Conservation (phyloP, 2,329 filamentous ascomycete genomes). For the Neocatenulostroma microsporum region DNA sequence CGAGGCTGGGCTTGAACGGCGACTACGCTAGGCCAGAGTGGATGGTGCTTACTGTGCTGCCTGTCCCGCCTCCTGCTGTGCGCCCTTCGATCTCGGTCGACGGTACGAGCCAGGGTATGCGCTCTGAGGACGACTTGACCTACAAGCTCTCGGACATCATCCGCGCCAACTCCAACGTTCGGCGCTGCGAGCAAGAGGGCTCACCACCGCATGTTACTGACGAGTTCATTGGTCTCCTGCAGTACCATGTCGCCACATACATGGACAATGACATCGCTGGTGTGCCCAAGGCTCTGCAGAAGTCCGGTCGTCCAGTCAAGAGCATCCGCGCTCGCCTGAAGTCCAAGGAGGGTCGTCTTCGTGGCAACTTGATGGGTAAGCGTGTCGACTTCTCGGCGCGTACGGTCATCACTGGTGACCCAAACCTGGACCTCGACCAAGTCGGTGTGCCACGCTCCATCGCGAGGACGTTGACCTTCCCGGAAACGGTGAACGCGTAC, state of each 20-base stretch:
- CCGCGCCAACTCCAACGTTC: slow-evolving; percentile 90
- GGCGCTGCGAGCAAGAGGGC: slow-evolving; percentile 82
- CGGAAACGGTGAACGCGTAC: slow-evolving; percentile 94
- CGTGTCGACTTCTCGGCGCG: slow-evolving; percentile 98
- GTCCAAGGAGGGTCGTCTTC: slow-evolving; percentile 95
- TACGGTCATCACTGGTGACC: slow-evolving; percentile 98
- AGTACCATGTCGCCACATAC: slow-evolving; percentile 97
- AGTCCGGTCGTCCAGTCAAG: slow-evolving; percentile 93
- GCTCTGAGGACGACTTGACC: slow-evolving; percentile 97
- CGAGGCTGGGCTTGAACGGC: slow-evolving; percentile 81
- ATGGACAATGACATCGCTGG: slow-evolving; percentile 99
- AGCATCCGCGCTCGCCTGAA: slow-evolving; percentile 94
- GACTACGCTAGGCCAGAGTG: slow-evolving; percentile 96
- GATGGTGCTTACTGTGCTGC: slow-evolving; percentile 94
- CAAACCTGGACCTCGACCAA: slow-evolving; percentile 91
- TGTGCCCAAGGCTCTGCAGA: slow-evolving; percentile 87
- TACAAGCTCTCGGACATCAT: slow-evolving; percentile 99
- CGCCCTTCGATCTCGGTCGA: slow-evolving; percentile 96
- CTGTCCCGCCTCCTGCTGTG: slow-evolving; percentile 90
- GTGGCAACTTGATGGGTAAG: slow-evolving; percentile 99
- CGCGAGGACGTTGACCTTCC: slow-evolving; percentile 86
- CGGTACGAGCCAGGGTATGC: slow-evolving; percentile 81
- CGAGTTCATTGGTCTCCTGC: slow-evolving; percentile 85
- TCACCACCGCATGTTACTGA: slow-evolving; percentile 83
- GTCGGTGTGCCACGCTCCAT: slow-evolving; percentile 94